Percentiles rank a stretch among this genome's conserved stretches.
These are phyloP conservation scores for Eimeria praecox DNA, from an alignment of 169 alveolate species.

Conservation along the genomic window DNA sequence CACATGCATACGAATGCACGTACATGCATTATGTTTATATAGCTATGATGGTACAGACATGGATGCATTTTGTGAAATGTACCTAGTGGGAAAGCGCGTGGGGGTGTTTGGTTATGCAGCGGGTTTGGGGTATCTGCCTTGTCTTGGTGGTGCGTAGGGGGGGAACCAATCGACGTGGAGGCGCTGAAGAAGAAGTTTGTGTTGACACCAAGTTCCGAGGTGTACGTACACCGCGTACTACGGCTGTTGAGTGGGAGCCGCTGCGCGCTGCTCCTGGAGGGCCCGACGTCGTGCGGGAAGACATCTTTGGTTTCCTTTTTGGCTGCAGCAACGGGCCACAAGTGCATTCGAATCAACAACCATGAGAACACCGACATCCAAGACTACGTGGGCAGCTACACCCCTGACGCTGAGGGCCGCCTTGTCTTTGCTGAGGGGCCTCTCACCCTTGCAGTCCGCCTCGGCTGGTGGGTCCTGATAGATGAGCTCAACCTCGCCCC, in stretches of 20 bases:
- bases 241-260: slow-evolving; percentile 96
- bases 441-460: slow-evolving; percentile 97
- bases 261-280: slow-evolving; percentile 99
- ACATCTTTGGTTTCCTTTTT: slow-evolving; percentile 98
- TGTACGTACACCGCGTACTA: slow-evolving; percentile 93
- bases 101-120: not conserved
- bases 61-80: too few relatives aligned
- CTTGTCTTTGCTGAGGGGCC: slow-evolving; percentile 98
- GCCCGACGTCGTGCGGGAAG: slow-evolving; percentile 99
- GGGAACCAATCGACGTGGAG: slow-evolving; percentile 81
- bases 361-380: slow-evolving; percentile 99
- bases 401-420: slow-evolving; percentile 92
- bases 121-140: not conserved
- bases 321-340: slow-evolving; percentile 96
- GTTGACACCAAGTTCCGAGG: slow-evolving; percentile 84
- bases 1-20: not conserved
- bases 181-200: slow-evolving; percentile 84
- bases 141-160: slow-evolving; percentile 80
- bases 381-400: slow-evolving; percentile 99
- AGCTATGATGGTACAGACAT: not conserved
- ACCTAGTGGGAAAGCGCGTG: too few relatives aligned
- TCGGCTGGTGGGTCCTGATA: slow-evolving; percentile 99
- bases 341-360: slow-evolving; percentile 98
- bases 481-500: slow-evolving; percentile 99
- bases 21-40: not conserved